These are phyloP conservation scores for Protea cynaroides DNA, from an alignment of 164 flowering plant genomes.

Conservation along the genomic window DNA sequence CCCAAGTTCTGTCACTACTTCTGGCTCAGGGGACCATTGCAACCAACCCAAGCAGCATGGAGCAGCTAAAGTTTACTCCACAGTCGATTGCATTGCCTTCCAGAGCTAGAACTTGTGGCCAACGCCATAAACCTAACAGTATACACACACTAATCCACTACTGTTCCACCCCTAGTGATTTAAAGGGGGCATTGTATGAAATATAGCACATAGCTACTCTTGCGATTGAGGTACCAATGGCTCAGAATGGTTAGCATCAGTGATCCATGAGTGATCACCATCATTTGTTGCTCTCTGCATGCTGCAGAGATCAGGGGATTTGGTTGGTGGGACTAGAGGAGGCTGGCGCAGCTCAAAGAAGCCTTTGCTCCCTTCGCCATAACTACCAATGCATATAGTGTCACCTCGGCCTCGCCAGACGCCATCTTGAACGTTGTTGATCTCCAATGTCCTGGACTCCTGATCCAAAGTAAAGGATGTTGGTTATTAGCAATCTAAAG, in stretches of 20 bases:
- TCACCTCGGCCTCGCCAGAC: conserved; percentile 95
- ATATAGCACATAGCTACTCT: background rate
- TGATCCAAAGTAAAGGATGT: conserved; percentile 21
- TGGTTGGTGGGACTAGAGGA: conserved; percentile 33
- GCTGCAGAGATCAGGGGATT: conserved; percentile 31
- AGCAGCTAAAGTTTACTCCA: too few species aligned
- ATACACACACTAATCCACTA: background rate
- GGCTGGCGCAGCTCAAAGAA: conserved; percentile 51
- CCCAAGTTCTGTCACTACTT: too few species aligned
- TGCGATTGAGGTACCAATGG: conserved; percentile 15
- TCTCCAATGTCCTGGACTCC: conserved; percentile 92
- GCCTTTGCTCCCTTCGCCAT: conserved; percentile 39
- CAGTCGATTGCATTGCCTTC: background rate
- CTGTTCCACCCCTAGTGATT: background rate
- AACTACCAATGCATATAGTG: conserved; percentile 72
- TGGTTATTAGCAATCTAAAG: background rate
- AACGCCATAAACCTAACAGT: background rate
- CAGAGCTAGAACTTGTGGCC: background rate
- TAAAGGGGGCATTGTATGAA: background rate
- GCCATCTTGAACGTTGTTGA: conserved; percentile 89
- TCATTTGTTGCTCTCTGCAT: conserved; percentile 21
- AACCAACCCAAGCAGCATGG: too few species aligned
- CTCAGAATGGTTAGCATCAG: conserved; percentile 19
- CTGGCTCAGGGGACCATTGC: too few species aligned
- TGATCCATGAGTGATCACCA: conserved; percentile 20